phyloP scores from a whole-genome alignment of 768 basidiomycete genomes.

The Tremella mesenterica region DNA sequence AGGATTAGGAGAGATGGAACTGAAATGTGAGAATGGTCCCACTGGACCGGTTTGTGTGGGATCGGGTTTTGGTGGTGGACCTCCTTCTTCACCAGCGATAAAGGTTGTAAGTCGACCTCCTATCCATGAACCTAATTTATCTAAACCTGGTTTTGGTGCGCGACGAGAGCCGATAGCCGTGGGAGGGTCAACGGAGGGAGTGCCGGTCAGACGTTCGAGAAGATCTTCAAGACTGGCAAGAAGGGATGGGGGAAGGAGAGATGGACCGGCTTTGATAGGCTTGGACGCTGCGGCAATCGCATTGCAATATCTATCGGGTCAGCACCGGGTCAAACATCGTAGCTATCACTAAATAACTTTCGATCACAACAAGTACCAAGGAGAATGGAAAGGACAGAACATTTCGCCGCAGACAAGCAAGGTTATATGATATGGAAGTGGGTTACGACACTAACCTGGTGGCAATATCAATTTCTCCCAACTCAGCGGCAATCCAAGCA shows the following conservation, averaged over 20 bases:
- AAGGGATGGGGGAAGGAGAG: slow-evolving; percentile 57
- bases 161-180: slow-evolving; percentile 23
- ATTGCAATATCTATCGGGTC: slow-evolving; percentile 71
- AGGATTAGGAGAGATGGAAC: slow-evolving; percentile 66
- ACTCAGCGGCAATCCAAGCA: slow-evolving; percentile 67
- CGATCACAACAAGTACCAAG: too few relatives aligned
- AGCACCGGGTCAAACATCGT: background rate
- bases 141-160: slow-evolving; percentile 79
- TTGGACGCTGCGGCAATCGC: slow-evolving; percentile 60
- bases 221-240: slow-evolving; percentile 68
- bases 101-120: slow-evolving; percentile 88
- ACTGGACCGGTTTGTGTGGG: slow-evolving; percentile 26
- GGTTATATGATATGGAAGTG: slow-evolving; percentile 3
- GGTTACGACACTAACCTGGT: slow-evolving; percentile 52
- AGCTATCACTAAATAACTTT: too few relatives aligned
- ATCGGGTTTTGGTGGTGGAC: slow-evolving; percentile 35
- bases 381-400: too few relatives aligned
- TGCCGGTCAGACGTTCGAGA: slow-evolving; percentile 57
- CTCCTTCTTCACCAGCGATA: slow-evolving; percentile 72
- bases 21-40: slow-evolving; percentile 89
- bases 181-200: slow-evolving; percentile 55
- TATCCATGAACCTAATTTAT: slow-evolving; percentile 83
- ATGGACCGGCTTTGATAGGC: slow-evolving; percentile 51
- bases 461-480: slow-evolving; percentile 68
- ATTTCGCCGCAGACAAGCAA: too few relatives aligned